Conservation (phyloP, 164 flowering plant species). For the Vitis cinerea region DNA sequence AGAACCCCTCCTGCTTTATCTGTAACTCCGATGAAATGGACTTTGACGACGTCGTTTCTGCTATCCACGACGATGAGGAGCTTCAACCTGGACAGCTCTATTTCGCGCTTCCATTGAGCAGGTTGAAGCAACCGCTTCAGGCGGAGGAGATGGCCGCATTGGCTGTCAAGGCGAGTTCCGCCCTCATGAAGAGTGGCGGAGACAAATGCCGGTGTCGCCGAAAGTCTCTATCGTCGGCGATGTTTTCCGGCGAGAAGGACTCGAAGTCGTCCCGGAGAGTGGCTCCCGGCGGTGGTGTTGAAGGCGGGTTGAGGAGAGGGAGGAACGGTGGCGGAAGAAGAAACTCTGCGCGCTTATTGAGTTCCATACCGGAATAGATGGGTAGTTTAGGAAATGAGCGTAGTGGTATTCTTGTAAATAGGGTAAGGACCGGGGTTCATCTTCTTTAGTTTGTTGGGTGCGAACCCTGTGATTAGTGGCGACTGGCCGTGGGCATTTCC, state of each 20-base stretch:
- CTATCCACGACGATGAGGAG: conserved; percentile 58
- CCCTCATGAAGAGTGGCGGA: conserved; percentile 33
- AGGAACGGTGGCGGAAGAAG: conserved; percentile 15
- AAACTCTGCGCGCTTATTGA: conserved; percentile 31
- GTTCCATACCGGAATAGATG: conserved; percentile 44
- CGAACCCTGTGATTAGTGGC: neutral
- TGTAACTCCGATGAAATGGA: conserved; percentile 93
- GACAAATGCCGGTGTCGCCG: conserved; percentile 35
- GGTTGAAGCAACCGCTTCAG: conserved; percentile 43
- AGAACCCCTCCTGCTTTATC: conserved; percentile 56
- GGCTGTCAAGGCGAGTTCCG: conserved; percentile 84
- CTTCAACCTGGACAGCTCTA: conserved; percentile 78
- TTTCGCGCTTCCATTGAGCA: conserved; percentile 63
- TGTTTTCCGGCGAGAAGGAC: conserved; percentile 15
- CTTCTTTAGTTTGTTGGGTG: neutral
- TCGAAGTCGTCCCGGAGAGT: conserved; percentile 4
- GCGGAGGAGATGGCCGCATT: conserved; percentile 86
- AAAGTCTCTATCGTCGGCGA: conserved; percentile 11
- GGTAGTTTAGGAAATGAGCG: conserved; percentile 15
- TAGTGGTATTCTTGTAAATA: conserved; percentile 12
- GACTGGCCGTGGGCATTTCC: neutral
- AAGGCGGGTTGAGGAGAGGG: conserved; percentile 11
- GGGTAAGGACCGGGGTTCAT: neutral
- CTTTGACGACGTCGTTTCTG: conserved; percentile 66
- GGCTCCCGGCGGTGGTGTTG: conserved; percentile 12